These are phyloP conservation scores for Flaveria ramosissima DNA, from an alignment of 129 eudicot species.

Conservation along the genomic window DNA sequence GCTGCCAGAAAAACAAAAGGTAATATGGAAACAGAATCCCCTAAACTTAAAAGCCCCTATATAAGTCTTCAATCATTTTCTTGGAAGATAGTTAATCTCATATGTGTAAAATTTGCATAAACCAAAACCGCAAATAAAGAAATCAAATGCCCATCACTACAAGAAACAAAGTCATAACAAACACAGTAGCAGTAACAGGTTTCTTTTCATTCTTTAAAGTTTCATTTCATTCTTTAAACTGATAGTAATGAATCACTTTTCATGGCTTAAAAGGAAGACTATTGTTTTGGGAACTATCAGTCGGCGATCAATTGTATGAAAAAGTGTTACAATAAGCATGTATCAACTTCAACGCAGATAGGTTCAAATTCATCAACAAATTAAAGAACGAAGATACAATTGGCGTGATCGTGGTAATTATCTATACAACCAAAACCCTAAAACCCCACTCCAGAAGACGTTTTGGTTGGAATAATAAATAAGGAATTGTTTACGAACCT, in stretches of 20 bases:
- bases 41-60: background rate
- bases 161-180: constrained; percentile 21
- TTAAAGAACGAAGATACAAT: background rate
- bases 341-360: background rate
- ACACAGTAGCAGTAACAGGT: constrained; percentile 16
- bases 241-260: background rate
- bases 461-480: background rate
- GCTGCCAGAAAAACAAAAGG: background rate
- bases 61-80: constrained; percentile 5
- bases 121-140: background rate
- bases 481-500: constrained; percentile 40
- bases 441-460: constrained; percentile 22
- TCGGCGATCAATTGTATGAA: background rate
- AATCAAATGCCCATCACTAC: constrained; percentile 16
- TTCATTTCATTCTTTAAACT: background rate
- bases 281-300: background rate
- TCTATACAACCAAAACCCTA: constrained; percentile 43
- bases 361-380: background rate
- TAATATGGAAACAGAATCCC: background rate
- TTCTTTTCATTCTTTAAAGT: background rate
- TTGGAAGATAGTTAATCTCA: constrained; percentile 12
- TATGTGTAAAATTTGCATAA: too few relatives aligned
- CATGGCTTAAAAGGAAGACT: background rate
- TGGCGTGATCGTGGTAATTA: constrained; percentile 24
- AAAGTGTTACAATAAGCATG: too few relatives aligned